These are phyloP conservation scores for Limonium bicolor DNA, from an alignment of 148 eudicot genomes.

Conservation along the genomic window DNA sequence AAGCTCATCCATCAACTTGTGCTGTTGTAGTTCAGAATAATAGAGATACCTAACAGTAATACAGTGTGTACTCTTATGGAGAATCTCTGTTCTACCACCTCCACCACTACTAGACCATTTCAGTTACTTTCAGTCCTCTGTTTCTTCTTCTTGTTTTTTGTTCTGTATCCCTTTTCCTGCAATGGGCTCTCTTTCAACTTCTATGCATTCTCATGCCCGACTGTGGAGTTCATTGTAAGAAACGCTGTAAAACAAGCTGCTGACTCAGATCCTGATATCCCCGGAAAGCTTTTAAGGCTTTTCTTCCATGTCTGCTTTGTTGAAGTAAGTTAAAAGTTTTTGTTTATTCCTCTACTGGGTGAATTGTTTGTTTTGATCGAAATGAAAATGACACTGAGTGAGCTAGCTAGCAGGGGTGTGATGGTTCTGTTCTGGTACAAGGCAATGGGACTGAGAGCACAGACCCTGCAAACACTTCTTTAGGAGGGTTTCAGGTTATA, in stretches of 20 bases:
- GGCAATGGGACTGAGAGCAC: slow-evolving; percentile 23
- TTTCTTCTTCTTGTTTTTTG: too few species aligned
- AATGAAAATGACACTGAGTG: background rate
- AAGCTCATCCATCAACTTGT: too few species aligned
- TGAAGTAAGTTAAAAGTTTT: background rate
- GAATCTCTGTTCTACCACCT: too few species aligned
- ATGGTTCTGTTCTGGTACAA: slow-evolving; percentile 29
- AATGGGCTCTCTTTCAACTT: too few species aligned
- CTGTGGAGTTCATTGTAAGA: background rate
- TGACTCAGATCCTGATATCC: background rate
- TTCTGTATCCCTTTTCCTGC: too few species aligned
- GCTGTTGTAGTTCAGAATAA: too few species aligned
- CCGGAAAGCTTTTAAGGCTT: background rate
- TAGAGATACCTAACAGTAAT: too few species aligned
- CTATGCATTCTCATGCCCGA: background rate
- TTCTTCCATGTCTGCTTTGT: slow-evolving; percentile 3
- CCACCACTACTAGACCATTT: too few species aligned
- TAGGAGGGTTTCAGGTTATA: slow-evolving; percentile 29
- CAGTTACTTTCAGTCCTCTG: too few species aligned
- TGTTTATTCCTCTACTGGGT: background rate
- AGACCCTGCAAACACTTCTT: slow-evolving; percentile 14
- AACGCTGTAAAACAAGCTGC: background rate
- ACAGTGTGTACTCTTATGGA: too few species aligned
- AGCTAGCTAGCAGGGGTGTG: slow-evolving; percentile 24
- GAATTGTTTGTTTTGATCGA: background rate